Evolutionary conservation across 306 rosid species (phyloP), one percentile per base, ranked within the genome.

Genomic region (Quercus glauca): DNA sequence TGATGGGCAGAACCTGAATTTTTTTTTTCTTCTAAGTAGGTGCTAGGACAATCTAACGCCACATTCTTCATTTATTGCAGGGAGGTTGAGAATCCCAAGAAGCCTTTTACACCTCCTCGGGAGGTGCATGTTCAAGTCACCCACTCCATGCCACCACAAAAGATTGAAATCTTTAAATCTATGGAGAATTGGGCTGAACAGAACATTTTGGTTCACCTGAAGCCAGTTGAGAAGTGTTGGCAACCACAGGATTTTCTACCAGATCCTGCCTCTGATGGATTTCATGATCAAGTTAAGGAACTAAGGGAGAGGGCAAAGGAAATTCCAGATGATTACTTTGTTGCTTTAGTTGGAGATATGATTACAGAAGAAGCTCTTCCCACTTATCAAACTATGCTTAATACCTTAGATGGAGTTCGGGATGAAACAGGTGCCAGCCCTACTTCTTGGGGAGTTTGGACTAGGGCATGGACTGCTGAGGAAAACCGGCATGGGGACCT

Each of bases 391-490:
- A 93, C 98, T 13, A 93, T 93, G 98, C 90, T 93, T 17, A 93
- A 93, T 80, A 93, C 98, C 56, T 76, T 93, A 80, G 98, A 93
- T 61, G 97, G 98, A 71, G 95, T 90, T 79, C 85, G 95, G 79
- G 98, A 93, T 80, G 98, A 93, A 87, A 91, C 98, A 1, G 98
- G 98, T 43, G 97, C 98, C 23, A 93, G 98, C 86, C 98, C 43
- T 57, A 89, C 91, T 76, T 77, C 98, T 55, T 93, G 98, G 98
- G 98, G 92, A 41, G 4, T 91, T 83, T 93, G 98, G 98, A 91
- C 93, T n/a, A 91, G 98, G 89, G 95, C 98, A 26, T 93, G 98
- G 98, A 93, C 98, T 73, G 98, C 98, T 71, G 98, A 93, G 76
- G 98, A 93, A 82, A 93, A 93, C 83, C 83, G 98, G 79, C 98